Evolutionary conservation across 768 basidiomycete genomes (phyloP).

Genomic region (Strobilomyces dryophilus): DNA sequence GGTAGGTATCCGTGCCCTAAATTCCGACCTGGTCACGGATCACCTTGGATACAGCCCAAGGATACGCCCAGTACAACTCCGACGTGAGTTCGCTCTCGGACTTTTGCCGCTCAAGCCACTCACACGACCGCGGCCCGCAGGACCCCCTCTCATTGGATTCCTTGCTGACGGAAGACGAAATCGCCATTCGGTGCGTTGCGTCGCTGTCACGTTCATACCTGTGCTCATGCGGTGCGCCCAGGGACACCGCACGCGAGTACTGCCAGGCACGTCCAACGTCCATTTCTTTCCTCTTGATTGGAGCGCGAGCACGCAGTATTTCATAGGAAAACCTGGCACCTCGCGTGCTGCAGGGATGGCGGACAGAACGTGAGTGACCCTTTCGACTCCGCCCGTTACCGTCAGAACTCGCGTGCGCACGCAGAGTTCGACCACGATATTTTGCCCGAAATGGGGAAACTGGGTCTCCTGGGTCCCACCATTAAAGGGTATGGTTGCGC

Average conservation of each 20-base stretch:
- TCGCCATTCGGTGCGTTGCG: conserved; percentile 66
- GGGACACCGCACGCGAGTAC: conserved; percentile 75
- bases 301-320: not conserved
- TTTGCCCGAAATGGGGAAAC: conserved; percentile 86
- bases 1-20: conserved; percentile 13
- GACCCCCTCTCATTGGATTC: conserved; percentile 81
- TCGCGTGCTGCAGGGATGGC: conserved; percentile 84
- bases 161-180: conserved; percentile 85
- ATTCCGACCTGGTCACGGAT: not conserved
- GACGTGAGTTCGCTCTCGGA: conserved; percentile 10
- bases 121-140: conserved; percentile 38
- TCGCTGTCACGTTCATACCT: conserved; percentile 6
- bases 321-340: conserved; percentile 75
- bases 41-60: conserved; percentile 12
- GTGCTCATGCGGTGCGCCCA: conserved; percentile 26
- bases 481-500: conserved; percentile 94
- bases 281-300: not conserved
- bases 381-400: not conserved
- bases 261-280: conserved; percentile 56
- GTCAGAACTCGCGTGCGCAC: not conserved
- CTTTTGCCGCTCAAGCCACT: not conserved
- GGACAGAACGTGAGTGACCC: conserved; percentile 67
- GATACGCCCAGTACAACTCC: conserved; percentile 18
- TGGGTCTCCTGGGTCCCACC: conserved; percentile 89
- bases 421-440: conserved; percentile 74